A percentile compares a stretch with the other conserved stretches of the same genome.
These are phyloP conservation scores for Scytalidium lignicola DNA, from an alignment of 2,329 filamentous ascomycete genomes.

Conservation along the genomic window DNA sequence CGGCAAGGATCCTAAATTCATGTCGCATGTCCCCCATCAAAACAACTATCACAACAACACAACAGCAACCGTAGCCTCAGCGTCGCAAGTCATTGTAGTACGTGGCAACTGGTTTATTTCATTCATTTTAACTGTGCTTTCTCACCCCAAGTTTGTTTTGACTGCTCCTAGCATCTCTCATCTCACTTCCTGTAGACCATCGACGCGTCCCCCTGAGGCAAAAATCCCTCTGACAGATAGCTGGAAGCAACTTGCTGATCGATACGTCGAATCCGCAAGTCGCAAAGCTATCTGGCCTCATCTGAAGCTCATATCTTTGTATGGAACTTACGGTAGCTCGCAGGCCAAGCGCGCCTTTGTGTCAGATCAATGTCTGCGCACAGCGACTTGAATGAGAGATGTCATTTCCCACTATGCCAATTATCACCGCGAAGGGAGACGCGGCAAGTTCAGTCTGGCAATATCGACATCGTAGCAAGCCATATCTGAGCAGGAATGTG, in stretches of 20 bases:
- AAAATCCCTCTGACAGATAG: neutral
- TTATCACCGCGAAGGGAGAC: neutral
- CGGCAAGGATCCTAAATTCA: neutral
- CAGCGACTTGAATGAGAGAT: neutral
- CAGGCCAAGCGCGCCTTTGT: neutral
- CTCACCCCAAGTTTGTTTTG: neutral
- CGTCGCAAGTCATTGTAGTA: neutral
- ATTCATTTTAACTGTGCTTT: neutral
- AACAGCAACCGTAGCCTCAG: neutral
- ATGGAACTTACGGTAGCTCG: neutral
- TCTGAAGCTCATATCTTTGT: neutral
- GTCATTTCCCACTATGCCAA: neutral
- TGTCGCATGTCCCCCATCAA: neutral
- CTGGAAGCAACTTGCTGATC: neutral
- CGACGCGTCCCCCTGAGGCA: neutral
- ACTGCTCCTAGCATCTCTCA: neutral
- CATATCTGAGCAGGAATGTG: neutral
- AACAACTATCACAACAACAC: neutral
- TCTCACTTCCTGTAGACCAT: neutral
- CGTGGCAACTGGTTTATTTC: neutral
- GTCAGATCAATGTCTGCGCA: neutral
- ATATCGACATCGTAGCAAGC: neutral
- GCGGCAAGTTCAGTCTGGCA: neutral
- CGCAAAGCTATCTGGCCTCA: neutral
- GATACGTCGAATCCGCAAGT: neutral